These are phyloP conservation scores for Syzygium malaccense DNA, from an alignment of 441 rosid genomes.

Conservation along the genomic window DNA sequence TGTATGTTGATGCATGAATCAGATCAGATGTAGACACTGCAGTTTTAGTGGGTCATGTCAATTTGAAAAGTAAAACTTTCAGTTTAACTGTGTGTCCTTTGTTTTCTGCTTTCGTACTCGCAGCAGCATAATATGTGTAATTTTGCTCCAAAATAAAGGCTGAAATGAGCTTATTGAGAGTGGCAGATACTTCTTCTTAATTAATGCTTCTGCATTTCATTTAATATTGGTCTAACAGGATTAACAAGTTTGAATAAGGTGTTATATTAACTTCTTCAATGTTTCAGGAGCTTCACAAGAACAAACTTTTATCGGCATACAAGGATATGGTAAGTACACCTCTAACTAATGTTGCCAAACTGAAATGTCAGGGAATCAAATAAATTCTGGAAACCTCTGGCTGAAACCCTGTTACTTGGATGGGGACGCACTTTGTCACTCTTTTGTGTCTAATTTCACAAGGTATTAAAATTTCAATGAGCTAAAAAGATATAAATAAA, in stretches of 20 bases:
- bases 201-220: not conserved
- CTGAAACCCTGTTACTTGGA: not conserved
- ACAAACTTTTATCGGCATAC: constrained; percentile 57
- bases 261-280: not conserved
- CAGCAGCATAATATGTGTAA: not conserved
- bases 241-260: not conserved
- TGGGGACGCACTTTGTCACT: not conserved
- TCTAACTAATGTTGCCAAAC: not conserved
- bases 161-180: not conserved
- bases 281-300: constrained; percentile 44
- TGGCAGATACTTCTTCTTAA: not conserved
- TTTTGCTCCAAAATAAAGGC: not conserved
- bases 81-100: not conserved
- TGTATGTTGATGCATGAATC: not conserved
- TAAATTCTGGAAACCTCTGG: not conserved
- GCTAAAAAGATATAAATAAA: not conserved
- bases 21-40: not conserved
- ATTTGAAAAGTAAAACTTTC: not conserved
- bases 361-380: not conserved
- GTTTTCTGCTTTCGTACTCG: not conserved
- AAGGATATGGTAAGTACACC: constrained; percentile 55
- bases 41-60: not conserved
- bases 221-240: not conserved
- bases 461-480: not conserved
- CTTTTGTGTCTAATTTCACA: not conserved